Evolutionary conservation across 2,329 filamentous ascomycete genomes (phyloP).

Genomic region (Tolypocladium ophioglossoides): DNA sequence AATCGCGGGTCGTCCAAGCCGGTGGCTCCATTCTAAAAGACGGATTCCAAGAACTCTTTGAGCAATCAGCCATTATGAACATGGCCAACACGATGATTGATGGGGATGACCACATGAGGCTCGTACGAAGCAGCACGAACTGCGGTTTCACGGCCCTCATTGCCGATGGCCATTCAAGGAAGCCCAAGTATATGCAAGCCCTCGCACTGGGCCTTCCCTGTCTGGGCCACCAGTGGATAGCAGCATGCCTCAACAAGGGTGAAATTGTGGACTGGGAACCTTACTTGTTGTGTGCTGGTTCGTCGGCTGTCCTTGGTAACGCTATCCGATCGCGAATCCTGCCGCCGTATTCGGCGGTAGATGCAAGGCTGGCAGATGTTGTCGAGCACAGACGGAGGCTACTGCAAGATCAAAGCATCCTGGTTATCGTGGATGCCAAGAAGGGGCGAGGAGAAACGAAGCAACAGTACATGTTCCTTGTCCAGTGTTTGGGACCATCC

Average conservation of each 20-base stretch:
- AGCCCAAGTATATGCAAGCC: slow-evolving; percentile 89
- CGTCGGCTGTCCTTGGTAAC: slow-evolving; percentile 65
- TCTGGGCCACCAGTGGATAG: slow-evolving; percentile 71
- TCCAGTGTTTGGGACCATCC: slow-evolving; percentile 64
- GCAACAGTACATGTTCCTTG: slow-evolving; percentile 70
- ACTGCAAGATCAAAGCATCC: slow-evolving; percentile 52
- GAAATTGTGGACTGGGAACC: slow-evolving; percentile 61
- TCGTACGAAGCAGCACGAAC: slow-evolving; percentile 40
- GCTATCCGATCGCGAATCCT: slow-evolving; percentile 68
- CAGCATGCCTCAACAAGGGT: slow-evolving; percentile 54
- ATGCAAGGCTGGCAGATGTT: slow-evolving; percentile 45
- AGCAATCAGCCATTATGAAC: slow-evolving; percentile 27
- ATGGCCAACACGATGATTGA: slow-evolving; percentile 19
- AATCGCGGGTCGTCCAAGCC: slow-evolving; percentile 53
- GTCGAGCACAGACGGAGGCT: slow-evolving; percentile 52
- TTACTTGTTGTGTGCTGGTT: slow-evolving; percentile 78
- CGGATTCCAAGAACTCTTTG: slow-evolving; percentile 77
- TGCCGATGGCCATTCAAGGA: slow-evolving; percentile 74
- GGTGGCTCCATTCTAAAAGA: slow-evolving; percentile 62
- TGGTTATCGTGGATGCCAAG: slow-evolving; percentile 53
- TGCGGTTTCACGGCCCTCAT: slow-evolving; percentile 77
- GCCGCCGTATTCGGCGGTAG: slow-evolving; percentile 44
- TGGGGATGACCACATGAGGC: slow-evolving; percentile 29
- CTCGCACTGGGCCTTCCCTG: slow-evolving; percentile 83
- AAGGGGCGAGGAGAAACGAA: slow-evolving; percentile 53